A percentile compares a stretch with the other conserved stretches of the same genome.
These are phyloP conservation scores for Trebouxia sp. DNA, from an alignment of 139 green algal species.

Conservation along the genomic window DNA sequence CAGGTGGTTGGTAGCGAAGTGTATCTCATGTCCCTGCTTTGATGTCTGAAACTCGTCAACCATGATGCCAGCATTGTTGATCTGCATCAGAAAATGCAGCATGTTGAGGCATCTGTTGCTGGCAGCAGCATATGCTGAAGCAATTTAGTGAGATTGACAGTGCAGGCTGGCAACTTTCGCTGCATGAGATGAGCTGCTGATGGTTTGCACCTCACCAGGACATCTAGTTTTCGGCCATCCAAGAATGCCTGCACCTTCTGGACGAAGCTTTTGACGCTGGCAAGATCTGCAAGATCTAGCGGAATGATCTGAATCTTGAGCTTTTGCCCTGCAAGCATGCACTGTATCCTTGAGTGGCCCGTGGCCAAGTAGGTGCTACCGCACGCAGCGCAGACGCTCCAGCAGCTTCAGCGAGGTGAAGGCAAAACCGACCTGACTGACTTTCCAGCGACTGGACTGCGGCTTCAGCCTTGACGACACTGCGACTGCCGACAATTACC, in stretches of 20 bases:
- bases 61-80: slow-evolving; percentile 69
- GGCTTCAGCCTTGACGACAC: background rate
- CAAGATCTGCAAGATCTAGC: background rate
- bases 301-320: background rate
- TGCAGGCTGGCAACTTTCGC: no score
- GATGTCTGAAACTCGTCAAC: slow-evolving; percentile 65
- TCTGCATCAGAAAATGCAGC: no score
- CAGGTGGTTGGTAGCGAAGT: slow-evolving; percentile 71
- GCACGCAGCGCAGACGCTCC: no score
- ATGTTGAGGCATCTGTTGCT: no score
- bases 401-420: background rate
- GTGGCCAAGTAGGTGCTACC: no score
- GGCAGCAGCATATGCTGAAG: background rate
- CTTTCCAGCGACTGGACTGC: background rate
- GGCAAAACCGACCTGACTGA: background rate
- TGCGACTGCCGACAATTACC: background rate
- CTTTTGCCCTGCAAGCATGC: background rate
- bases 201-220: background rate
- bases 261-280: background rate
- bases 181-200: no score
- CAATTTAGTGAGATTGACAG: no score
- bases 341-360: background rate
- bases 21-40: slow-evolving; percentile 78
- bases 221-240: background rate
- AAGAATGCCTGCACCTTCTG: background rate